Base-by-base conservation (phyloP, 2,329 filamentous ascomycete genomes). In the Aurifilum marmelostoma region DNA sequence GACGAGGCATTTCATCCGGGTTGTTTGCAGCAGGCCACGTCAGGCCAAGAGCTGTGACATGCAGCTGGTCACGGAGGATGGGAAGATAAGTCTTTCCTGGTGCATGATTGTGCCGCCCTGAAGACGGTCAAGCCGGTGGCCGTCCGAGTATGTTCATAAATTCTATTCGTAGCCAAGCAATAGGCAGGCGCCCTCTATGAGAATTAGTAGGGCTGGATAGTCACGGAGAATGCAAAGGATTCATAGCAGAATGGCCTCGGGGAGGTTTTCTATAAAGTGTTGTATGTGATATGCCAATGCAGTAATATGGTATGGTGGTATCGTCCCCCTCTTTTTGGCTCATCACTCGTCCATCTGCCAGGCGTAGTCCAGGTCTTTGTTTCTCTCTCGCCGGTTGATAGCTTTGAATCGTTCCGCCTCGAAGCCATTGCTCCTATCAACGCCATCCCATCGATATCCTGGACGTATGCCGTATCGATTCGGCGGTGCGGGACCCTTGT, bases 401-500 rank as follows among this genome's bases (percentile, higher is more conserved):
- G 94, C 92, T 78, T 92, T 93, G 81, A 98, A 98, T 82, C 94
- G 92, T 77, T 97, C 91, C 71, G 88, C 91, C 82, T 99, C 96
- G 77, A 97, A 98, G 0, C 95, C 95, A 80, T 93, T 99, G 27
- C 93, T 86, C 73, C 96, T 86, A 83, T 99, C 96, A 24, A 99
- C 96, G 7, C 97, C 96, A 83, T 99, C 96, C 96, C 96, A 99
- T 73, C 93, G 85, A 82, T 97, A 93, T 0, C 96, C 97, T 0
- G 96, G 96, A 71, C 91, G 86, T 71, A 99, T 98, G 1, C 92
- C 93, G 81, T 98, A 98, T 27, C 96, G 87, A 84, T 99, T 99
- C 59, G 96, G 96, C 75, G 92, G 87, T 67, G 91, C 92, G 0
- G 90, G 86, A 0, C 95, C 96, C 70, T 89, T 83, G 78, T 98